These are phyloP conservation scores for Citrus trifoliata DNA, from an alignment of 345 rosid species.

Conservation along the genomic window DNA sequence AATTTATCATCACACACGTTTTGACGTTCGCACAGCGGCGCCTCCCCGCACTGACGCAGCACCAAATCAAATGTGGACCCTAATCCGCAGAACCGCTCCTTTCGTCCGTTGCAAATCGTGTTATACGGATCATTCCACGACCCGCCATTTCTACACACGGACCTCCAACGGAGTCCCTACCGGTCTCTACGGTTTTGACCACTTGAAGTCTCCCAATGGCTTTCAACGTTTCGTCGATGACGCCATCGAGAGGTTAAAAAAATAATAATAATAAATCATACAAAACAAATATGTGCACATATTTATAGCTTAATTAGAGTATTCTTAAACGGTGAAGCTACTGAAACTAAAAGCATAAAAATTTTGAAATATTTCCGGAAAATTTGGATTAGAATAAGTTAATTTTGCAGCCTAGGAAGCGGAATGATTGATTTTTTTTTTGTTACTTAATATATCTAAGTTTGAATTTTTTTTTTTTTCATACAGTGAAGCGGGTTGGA, in stretches of 20 bases:
- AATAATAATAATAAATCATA: neutral
- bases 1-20: neutral
- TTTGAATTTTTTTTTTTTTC: no score
- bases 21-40: neutral
- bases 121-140: slow-evolving; percentile 15
- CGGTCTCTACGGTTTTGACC: slow-evolving; percentile 83
- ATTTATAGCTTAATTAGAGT: neutral
- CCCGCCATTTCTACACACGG: slow-evolving; percentile 35
- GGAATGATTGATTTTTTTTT: neutral
- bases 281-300: neutral
- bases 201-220: slow-evolving; percentile 73
- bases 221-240: slow-evolving; percentile 84
- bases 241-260: slow-evolving; percentile 63
- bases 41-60: neutral
- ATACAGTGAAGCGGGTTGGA: neutral
- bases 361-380: neutral
- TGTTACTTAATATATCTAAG: neutral
- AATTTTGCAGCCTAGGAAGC: neutral
- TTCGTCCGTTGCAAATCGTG: slow-evolving; percentile 9
- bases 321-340: neutral
- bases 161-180: slow-evolving; percentile 37
- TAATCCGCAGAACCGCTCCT: slow-evolving; percentile 23
- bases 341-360: neutral
- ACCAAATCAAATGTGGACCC: slow-evolving; percentile 34
- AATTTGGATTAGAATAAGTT: neutral